Evolutionary conservation across 805 yeast genomes (phyloP).

Genomic region (Wickerhamomyces bisporus): DNA sequence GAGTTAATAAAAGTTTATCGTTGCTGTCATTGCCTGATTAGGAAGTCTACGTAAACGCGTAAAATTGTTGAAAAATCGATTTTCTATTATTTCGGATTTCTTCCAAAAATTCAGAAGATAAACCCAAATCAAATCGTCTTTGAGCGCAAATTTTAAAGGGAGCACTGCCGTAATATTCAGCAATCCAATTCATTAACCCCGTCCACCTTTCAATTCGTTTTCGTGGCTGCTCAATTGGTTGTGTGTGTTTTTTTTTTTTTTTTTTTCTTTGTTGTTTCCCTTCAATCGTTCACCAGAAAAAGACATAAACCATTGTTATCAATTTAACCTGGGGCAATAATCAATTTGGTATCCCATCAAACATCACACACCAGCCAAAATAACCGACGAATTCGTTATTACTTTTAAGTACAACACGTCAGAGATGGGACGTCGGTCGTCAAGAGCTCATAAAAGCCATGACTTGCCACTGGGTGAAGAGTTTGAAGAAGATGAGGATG

Average conservation of each 20-base stretch:
- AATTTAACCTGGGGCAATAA: no score
- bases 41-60: constrained; percentile 4
- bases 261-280: no score
- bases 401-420: constrained; percentile 10
- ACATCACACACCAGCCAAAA: constrained; percentile 3
- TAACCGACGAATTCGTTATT: constrained; percentile 5
- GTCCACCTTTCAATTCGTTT: no score
- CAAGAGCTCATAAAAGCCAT: constrained; percentile 1
- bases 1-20: constrained; percentile 31
- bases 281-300: no score
- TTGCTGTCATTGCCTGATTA: neutral
- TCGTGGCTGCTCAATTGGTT: no score
- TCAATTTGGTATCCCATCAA: neutral
- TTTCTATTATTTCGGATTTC: no score
- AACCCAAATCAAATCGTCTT: no score
- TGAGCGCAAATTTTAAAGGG: no score
- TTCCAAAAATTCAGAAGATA: neutral
- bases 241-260: no score
- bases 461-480: constrained; percentile 1
- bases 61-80: neutral
- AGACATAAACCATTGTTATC: no score
- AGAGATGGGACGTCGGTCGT: constrained; percentile 7
- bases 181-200: no score
- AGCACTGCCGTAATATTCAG: no score
- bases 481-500: constrained; percentile 18